Base-by-base conservation (phyloP, 768 basidiomycete genomes). In the Fomitopsis pulvina region DNA sequence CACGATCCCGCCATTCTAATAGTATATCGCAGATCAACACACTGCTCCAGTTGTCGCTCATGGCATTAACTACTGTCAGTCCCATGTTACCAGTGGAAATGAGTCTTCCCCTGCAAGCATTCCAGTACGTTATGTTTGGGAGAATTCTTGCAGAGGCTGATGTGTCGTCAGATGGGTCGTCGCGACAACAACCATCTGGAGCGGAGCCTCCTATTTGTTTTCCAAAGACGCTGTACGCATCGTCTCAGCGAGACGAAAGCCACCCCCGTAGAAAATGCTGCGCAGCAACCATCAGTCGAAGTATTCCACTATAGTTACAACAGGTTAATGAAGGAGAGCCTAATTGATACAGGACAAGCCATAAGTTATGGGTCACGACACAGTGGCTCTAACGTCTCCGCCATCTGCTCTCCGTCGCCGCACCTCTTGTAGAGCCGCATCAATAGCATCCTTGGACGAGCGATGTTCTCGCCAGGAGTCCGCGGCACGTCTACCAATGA, bases 131-230 rank as follows among this genome's bases (percentile, higher is more conserved):
- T 24, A 20, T 44, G 5, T 7, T 29, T 21, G 22, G 3, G n/a
- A n/a, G n/a, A n/a, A n/a, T n/a, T n/a, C n/a, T n/a, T n/a, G n/a
- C n/a, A n/a, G n/a, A 4, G 4, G n/a, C n/a, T n/a, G n/a, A n/a
- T n/a, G 6, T 34, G 9, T 4, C 22, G 3, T 38, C 21, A 98
- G 95, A 62, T 87, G 77, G 78, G 72, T 84, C 0, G 95, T 98
- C 1, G 95, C 87, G 0, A 78, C 78, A 3, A 96, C 95, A 6
- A 99, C 95, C 1, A 71, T 97, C 24, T 91, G 87, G 85, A 94
- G 92, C 57, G 95, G 95, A 10, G 60, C 87, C 41, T 88, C 87
- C 18, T 92, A 92, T 59, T 57, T 92, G 5, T 83, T 87, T 59
- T 80, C 83, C 6, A 87, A 83, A 60, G 75, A 84, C 52, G 86